Conservation (phyloP, 306 rosid genomes). For the Fagus crenata region DNA sequence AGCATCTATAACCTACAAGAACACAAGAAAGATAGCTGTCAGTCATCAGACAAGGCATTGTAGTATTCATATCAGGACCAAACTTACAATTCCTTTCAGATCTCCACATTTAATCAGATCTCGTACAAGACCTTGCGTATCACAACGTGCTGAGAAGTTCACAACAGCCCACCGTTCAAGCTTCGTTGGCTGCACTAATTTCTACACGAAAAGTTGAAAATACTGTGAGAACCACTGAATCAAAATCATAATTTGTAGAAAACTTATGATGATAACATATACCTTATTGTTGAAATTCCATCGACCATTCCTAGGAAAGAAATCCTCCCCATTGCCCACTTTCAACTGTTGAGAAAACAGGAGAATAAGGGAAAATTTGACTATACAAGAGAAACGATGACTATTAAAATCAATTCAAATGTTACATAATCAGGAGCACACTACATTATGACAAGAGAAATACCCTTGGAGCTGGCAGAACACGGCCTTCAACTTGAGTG, state of each 20-base stretch:
- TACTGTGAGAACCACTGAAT: not conserved
- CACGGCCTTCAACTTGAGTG: constrained; percentile 85
- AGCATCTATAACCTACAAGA: constrained; percentile 45
- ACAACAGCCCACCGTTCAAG: constrained; percentile 76
- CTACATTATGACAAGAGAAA: not conserved
- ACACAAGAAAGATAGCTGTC: not conserved
- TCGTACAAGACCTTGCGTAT: constrained; percentile 52
- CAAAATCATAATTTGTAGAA: not conserved
- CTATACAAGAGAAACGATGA: not conserved
- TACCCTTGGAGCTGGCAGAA: constrained; percentile 85
- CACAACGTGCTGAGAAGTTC: constrained; percentile 87
- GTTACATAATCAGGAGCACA: not conserved
- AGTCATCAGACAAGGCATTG: not conserved
- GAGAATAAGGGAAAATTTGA: not conserved
- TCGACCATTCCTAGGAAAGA: constrained; percentile 79
- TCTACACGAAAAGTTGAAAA: constrained; percentile 43
- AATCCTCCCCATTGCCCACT: constrained; percentile 83
- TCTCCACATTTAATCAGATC: constrained; percentile 66
- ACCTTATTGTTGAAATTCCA: constrained; percentile 97
- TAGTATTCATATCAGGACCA: not conserved
- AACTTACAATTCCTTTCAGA: constrained; percentile 85
- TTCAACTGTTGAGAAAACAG: constrained; percentile 49
- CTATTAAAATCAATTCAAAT: not conserved
- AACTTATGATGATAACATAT: not conserved
- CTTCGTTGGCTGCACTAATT: constrained; percentile 56